Conservation (phyloP, 352 stramenopile genomes). For the Globisporangium recalcitrans region DNA sequence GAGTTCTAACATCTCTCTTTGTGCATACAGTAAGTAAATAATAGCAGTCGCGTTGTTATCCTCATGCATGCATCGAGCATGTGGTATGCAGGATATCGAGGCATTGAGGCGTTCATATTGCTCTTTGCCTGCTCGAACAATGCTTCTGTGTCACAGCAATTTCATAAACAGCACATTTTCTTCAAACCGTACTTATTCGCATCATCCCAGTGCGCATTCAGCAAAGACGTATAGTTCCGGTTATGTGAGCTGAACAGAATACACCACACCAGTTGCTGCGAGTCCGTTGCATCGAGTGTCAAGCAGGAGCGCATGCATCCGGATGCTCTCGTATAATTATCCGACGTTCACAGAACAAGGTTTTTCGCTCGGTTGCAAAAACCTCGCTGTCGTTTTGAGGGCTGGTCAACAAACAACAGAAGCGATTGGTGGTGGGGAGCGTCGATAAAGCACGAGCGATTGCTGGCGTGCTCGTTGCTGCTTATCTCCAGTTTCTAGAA, state of each 20-base stretch:
- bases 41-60: too few species aligned
- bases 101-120: neutral
- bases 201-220: neutral
- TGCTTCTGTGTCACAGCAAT: neutral
- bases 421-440: constrained; percentile 59
- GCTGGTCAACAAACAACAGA: neutral
- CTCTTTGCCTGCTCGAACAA: too few species aligned
- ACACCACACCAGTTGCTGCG: too few species aligned
- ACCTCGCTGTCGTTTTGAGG: too few species aligned
- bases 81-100: too few species aligned
- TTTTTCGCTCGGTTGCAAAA: too few species aligned
- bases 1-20: constrained; percentile 21
- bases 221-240: too few species aligned
- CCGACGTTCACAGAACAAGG: too few species aligned
- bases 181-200: neutral
- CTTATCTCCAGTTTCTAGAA: constrained; percentile 45
- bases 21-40: neutral
- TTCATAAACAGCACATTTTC: neutral
- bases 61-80: too few species aligned
- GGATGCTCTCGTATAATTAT: neutral
- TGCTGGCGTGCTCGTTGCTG: neutral
- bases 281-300: neutral
- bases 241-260: too few species aligned
- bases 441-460: constrained; percentile 1
- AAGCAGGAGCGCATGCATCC: neutral